phyloP scores from a whole-genome alignment of 2,329 filamentous ascomycete genomes.

The Pseudogymnoascus sp. region DNA sequence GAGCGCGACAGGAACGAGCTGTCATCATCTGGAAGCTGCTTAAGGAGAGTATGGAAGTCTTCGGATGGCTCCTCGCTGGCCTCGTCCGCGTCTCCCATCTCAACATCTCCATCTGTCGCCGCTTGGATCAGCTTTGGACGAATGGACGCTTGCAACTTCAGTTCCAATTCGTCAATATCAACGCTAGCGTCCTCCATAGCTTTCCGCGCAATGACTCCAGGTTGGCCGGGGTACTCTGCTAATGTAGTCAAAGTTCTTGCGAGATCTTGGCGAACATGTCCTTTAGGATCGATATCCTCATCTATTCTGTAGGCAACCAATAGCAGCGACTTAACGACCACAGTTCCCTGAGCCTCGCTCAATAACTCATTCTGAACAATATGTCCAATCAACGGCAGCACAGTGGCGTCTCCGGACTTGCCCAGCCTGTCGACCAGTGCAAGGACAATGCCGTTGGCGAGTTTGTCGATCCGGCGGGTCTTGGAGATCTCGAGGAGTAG shows the following conservation, averaged over 20 bases:
- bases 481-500: conserved; percentile 55
- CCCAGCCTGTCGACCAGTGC: conserved; percentile 54
- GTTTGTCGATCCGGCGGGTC: conserved; percentile 61
- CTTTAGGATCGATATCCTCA: conserved; percentile 46
- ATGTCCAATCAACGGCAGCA: conserved; percentile 52
- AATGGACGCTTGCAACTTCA: conserved; percentile 65
- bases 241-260: conserved; percentile 61
- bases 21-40: conserved; percentile 30
- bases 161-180: conserved; percentile 67
- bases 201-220: conserved; percentile 58
- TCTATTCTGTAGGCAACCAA: conserved; percentile 51
- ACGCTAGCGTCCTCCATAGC: conserved; percentile 60
- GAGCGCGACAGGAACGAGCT: conserved; percentile 47
- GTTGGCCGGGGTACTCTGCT: conserved; percentile 49
- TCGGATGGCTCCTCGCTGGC: conserved; percentile 25
- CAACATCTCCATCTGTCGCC: conserved; percentile 41
- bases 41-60: conserved; percentile 18
- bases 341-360: conserved; percentile 54
- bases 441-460: conserved; percentile 65
- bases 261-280: conserved; percentile 53
- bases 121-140: conserved; percentile 48
- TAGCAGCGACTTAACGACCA: conserved; percentile 59
- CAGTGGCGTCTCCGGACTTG: conserved; percentile 51
- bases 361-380: conserved; percentile 55
- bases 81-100: conserved; percentile 39